Evolutionary conservation across 768 basidiomycete genomes (phyloP), one percentile per base, ranked within the genome.

Genomic region (Russula brevipes): DNA sequence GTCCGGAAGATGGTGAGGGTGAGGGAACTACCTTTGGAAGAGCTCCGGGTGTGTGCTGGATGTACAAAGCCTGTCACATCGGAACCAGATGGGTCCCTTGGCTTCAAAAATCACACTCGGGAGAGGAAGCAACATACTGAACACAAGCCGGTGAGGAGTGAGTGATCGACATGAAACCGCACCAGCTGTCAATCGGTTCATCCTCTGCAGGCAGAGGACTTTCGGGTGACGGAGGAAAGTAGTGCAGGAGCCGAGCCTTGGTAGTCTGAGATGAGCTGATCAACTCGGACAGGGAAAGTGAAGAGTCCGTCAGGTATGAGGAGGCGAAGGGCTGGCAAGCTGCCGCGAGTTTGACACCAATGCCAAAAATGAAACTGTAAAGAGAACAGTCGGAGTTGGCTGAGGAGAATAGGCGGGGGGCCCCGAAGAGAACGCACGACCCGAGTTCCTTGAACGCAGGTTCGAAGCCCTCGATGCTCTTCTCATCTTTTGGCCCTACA

Each of bases 171-270:
- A 73, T 98, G 96, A 69, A 94, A 17, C 96, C 96, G 76, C 96
- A 98, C 85, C 92, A 94, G 67, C 85, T 90, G 67, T 97, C 93
- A 35, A 93, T 76, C 2, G 85, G 78, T 53, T 86, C 87, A 65
- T 87, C 83, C 41, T 86, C 82, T 4, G 71, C 63, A 0, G 77
- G 74, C 5, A 69, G 66, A 19, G 72, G 66, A 19, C 66, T 69
- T 51, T 75, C 80, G 2, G 80, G 72, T 33, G 80, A 70, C 10
- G 86, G 85, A 16, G 96, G 90, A 70, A 94, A 99, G 74, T 99
- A 99, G 72, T 99, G 96, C n/a, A 99, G 78, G 12, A 99, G 81
- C 38, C 97, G 84, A 3, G 92, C 96, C 73, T 98, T 98, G 44
- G 85, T 89, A 5, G 90, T 92, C 69, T 89, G 86, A 8, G 91